Evolutionary conservation across 148 eudicot genomes (phyloP), one percentile per base, ranked within the genome.

Genomic region (Heliamphora exappendiculata): DNA sequence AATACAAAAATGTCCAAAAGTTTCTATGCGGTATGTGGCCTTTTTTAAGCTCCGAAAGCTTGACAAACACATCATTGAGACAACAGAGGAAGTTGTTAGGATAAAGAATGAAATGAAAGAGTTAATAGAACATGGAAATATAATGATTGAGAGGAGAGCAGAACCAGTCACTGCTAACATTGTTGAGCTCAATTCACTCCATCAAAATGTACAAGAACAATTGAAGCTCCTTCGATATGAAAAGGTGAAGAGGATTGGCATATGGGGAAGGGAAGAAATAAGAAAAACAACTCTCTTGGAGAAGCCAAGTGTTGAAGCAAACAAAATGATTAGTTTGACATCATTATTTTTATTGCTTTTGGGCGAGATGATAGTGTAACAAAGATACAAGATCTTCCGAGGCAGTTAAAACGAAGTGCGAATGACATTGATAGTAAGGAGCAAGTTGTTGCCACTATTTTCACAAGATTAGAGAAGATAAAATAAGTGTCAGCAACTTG

Each of bases 301-400:
- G n/a, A n/a, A n/a, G n/a, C n/a, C n/a, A n/a, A n/a, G n/a, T n/a
- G n/a, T n/a, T n/a, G n/a, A 80, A n/a, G 54, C 76, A 71, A 22
- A 13, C 70, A 76, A 11, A 42, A 37, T 50, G 20, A 44, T 12
- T 62, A 41, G 17, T 80, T 80, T 76, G 79, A 73, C 22, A 80
- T 70, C 62, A 79, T 71, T 16, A n/a, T 80, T 60, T 70, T 69
- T 79, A 72, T 76, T 24, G 69, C 79, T 36, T 78, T 67, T 68
- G 24, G 47, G n/a, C n/a, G n/a, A n/a, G n/a, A n/a, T n/a, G n/a
- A n/a, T n/a, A n/a, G n/a, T n/a, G n/a, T n/a, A n/a, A 24, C 7
- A 37, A 70, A 70, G 8, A 51, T 80, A 26, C 83, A 64, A n/a
- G 8, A 26, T 11, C 49, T 76, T 73, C 50, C 70, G 49, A 75